Evolutionary conservation across 1,284 basidiomycete species (phyloP).

Genomic region (Marasmius oreades): DNA sequence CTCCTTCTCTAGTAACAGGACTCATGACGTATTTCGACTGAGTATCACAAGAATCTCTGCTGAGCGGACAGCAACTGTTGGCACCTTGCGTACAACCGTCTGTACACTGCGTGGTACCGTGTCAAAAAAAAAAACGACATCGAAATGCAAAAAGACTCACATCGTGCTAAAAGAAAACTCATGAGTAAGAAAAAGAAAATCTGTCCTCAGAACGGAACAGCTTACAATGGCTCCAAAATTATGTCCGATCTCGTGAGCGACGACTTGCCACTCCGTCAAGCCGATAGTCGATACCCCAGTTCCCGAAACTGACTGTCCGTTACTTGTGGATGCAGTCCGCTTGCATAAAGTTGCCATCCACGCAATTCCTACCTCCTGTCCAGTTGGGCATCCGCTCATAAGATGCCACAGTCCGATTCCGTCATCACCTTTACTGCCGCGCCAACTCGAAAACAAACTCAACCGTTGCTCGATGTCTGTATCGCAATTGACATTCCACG

Average conservation of each 20-base stretch:
- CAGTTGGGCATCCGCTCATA: slow-evolving; percentile 86
- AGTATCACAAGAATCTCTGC: slow-evolving; percentile 62
- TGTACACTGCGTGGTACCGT: not conserved
- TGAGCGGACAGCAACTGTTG: slow-evolving; percentile 70
- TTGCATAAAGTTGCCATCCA: slow-evolving; percentile 85
- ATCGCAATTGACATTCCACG: slow-evolving; percentile 61
- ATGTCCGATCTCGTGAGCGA: slow-evolving; percentile 89
- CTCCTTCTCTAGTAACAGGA: slow-evolving; percentile 59
- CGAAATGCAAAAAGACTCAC: not conserved
- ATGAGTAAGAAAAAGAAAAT: slow-evolving; percentile 26
- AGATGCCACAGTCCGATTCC: slow-evolving; percentile 86
- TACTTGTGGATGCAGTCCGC: slow-evolving; percentile 43
- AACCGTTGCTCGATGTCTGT: slow-evolving; percentile 62
- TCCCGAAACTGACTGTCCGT: slow-evolving; percentile 64
- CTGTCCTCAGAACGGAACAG: slow-evolving; percentile 62
- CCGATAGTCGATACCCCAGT: slow-evolving; percentile 82
- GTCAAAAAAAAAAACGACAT: not conserved
- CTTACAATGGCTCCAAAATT: slow-evolving; percentile 84
- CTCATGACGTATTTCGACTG: slow-evolving; percentile 78
- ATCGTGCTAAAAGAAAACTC: not conserved
- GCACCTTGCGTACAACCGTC: not conserved
- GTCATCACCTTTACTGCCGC: slow-evolving; percentile 68
- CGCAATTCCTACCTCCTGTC: slow-evolving; percentile 86
- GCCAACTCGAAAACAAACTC: slow-evolving; percentile 81
- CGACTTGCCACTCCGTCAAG: slow-evolving; percentile 74